phyloP scores from a whole-genome alignment of 192 early-diverging fungal genomes.

The Backusella tuberculispora region DNA sequence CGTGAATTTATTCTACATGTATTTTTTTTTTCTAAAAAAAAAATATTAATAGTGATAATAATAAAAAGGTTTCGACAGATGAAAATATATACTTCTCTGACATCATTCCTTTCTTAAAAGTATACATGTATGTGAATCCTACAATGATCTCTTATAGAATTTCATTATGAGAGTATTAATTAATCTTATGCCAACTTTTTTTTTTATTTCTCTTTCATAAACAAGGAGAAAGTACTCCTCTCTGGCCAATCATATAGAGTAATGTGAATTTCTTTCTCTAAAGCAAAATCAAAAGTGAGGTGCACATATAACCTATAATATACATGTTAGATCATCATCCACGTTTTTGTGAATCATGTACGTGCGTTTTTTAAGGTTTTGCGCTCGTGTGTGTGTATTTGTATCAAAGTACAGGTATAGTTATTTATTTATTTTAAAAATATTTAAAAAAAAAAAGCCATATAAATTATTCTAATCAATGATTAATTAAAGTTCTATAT shows the following conservation, averaged over 20 bases:
- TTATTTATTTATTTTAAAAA: too few relatives aligned
- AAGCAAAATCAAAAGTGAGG: not conserved
- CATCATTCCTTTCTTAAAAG: not conserved
- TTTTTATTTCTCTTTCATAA: not conserved
- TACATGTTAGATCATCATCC: not conserved
- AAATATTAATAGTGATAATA: not conserved
- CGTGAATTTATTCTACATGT: not conserved
- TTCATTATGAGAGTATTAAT: not conserved
- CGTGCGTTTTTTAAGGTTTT: not conserved
- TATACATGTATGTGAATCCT: not conserved
- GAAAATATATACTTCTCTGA: not conserved
- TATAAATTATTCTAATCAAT: too few relatives aligned
- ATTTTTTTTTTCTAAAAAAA: not conserved
- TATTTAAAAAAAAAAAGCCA: too few relatives aligned
- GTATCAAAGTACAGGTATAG: too few relatives aligned
- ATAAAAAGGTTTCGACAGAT: not conserved
- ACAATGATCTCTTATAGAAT: not conserved
- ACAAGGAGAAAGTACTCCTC: not conserved
- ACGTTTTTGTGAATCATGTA: not conserved
- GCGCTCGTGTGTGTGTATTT: too few relatives aligned
- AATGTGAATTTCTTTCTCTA: not conserved
- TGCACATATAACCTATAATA: not conserved
- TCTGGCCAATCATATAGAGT: not conserved
- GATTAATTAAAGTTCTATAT: too few relatives aligned
- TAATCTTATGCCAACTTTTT: not conserved